Evolutionary conservation across 306 rosid genomes (phyloP).

Genomic region (Vigna angularis): DNA sequence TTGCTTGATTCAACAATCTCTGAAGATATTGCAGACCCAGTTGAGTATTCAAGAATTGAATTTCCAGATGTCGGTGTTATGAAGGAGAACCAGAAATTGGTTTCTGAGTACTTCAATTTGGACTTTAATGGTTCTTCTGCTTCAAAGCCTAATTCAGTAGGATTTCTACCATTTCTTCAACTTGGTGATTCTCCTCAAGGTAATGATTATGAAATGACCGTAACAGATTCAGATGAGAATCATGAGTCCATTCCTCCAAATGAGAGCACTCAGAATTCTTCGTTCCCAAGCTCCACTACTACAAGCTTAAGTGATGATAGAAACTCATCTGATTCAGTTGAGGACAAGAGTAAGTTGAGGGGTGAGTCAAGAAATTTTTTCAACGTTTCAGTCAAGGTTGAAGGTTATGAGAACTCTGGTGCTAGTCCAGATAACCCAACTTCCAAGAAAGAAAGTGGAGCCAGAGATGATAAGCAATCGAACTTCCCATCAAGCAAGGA

Average conservation of each 20-base stretch:
- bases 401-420: conserved; percentile 48
- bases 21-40: conserved; percentile 60
- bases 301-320: conserved; percentile 74
- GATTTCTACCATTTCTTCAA: conserved; percentile 74
- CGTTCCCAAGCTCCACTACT: conserved; percentile 71
- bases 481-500: conserved; percentile 49
- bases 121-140: conserved; percentile 45
- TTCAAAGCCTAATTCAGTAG: conserved; percentile 49
- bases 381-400: conserved; percentile 43
- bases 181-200: conserved; percentile 65
- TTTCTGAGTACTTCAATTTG: conserved; percentile 73
- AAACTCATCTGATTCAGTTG: conserved; percentile 64
- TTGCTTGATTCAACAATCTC: conserved; percentile 70
- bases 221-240: conserved; percentile 53
- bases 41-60: conserved; percentile 86
- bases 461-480: conserved; percentile 52
- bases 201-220: conserved; percentile 72
- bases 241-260: conserved; percentile 63
- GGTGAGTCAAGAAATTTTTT: conserved; percentile 48
- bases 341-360: conserved; percentile 53
- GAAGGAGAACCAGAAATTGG: conserved; percentile 81
- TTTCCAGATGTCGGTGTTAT: conserved; percentile 76
- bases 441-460: conserved; percentile 62
- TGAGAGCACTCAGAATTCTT: conserved; percentile 64
- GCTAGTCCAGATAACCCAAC: conserved; percentile 74